Evolutionary conservation across 2,329 filamentous ascomycete genomes (phyloP), one percentile per base, ranked within the genome.

Genomic region (Aspergillus felis): DNA sequence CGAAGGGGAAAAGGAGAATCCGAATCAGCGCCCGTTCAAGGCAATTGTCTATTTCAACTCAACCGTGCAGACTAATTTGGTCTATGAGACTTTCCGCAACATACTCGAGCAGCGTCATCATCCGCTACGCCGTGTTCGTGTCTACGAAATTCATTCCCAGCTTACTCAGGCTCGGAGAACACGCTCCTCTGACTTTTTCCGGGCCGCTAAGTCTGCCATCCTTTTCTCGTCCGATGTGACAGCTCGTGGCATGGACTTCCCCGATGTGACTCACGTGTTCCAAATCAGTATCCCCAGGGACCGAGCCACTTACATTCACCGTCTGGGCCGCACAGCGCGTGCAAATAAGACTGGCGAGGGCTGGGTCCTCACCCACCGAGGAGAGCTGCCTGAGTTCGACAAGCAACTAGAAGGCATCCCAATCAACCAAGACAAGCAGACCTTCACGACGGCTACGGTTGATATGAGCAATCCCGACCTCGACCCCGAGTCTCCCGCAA

Each of bases 21-120:
- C 59, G 56, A 76, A 65, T 64, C 72, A 61, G 68, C 74, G 61
- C 76, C 90, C 91, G 0, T 97, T 97, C 84, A 99, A 99, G 81
- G 91, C 91, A n/a, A 95, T 99, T 59, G 79, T 96, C 46, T 99
- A 96, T 78, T 88, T 93, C 72, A 90, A 90, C 67, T 91, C 89
- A 24, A 95, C 89, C 0, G 83, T 84, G 25, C 82, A 89, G 61
- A 90, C 92, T 48, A 81, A 87, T 57, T 78, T 92, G 50, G 85
- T 85, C 24, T 77, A 81, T 22, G 78, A 82, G 17, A 76, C 88
- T 24, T 84, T 92, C 53, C 74, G 78, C 56, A 78, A 79, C 32
- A 76, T 86, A 51, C 69, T 69, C 27, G 68, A 50, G n/a, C 54
- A 73, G 14, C 71, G 64, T 41, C 54, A 54, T 12, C 66, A 70